Evolutionary conservation across 202 grass and related monocot genomes (phyloP).

Genomic region (Panicum hallii): DNA sequence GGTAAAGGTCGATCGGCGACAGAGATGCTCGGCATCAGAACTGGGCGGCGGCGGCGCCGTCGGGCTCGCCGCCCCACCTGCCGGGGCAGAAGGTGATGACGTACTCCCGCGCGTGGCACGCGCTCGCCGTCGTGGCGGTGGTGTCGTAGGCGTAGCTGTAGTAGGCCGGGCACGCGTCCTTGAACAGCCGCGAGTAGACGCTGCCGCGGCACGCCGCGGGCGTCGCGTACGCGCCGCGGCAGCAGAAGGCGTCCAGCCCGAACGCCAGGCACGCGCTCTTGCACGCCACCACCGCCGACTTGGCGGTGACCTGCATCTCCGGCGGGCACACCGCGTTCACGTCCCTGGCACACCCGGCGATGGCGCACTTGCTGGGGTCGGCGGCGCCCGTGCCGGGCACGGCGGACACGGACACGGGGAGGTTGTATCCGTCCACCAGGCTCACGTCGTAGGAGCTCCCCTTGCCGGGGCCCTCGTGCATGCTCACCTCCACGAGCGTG

Average conservation of each 20-base stretch:
- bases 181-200: constrained; percentile 81
- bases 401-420: constrained; percentile 64
- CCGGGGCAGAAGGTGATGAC: constrained; percentile 73
- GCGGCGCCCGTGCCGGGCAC: neutral
- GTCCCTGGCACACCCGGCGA: constrained; percentile 63
- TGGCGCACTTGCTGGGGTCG: constrained; percentile 37
- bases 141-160: constrained; percentile 83
- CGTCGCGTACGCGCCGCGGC: constrained; percentile 71
- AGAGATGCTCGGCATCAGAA: neutral
- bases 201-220: constrained; percentile 63
- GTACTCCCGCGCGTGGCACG: constrained; percentile 69
- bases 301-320: constrained; percentile 56
- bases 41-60: constrained; percentile 6
- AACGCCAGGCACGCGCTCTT: constrained; percentile 90
- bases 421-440: constrained; percentile 91
- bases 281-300: constrained; percentile 66
- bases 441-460: constrained; percentile 84
- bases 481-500: constrained; percentile 74
- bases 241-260: constrained; percentile 75
- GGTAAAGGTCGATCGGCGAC: neutral
- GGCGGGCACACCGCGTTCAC: constrained; percentile 74
- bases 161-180: constrained; percentile 77
- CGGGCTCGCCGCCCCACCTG: constrained; percentile 48
- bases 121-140: constrained; percentile 53
- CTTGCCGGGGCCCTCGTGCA: constrained; percentile 56